Conservation (phyloP, 495 filamentous ascomycete genomes). For the Xylaria nigripes region DNA sequence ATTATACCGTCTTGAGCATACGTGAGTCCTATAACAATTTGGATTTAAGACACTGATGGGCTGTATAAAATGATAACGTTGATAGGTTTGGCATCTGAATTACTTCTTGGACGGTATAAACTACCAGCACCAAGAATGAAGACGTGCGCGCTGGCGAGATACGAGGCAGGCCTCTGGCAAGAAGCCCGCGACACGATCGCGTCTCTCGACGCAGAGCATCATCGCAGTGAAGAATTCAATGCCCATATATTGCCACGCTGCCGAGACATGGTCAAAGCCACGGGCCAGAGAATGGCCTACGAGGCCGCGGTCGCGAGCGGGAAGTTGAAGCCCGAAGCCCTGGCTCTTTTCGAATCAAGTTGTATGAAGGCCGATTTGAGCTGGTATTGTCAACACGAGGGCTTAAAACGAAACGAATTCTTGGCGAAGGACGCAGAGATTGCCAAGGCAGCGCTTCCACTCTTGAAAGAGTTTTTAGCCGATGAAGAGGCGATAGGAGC, state of each 20-base stretch:
- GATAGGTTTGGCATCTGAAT: constrained; percentile 26
- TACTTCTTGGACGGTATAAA: constrained; percentile 28
- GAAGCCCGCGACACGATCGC: constrained; percentile 14
- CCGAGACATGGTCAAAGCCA: constrained; percentile 23
- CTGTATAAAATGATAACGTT: not conserved
- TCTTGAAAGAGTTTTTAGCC: not conserved
- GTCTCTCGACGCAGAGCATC: constrained; percentile 3
- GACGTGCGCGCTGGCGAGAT: constrained; percentile 17
- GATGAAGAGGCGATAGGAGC: not conserved
- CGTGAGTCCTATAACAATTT: constrained; percentile 1
- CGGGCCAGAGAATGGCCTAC: constrained; percentile 32
- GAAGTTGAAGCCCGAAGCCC: constrained; percentile 19
- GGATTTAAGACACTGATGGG: not conserved
- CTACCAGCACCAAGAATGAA: constrained; percentile 22
- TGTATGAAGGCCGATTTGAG: constrained; percentile 24
- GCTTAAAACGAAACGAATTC: constrained; percentile 2
- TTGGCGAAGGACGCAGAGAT: not conserved
- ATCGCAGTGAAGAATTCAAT: constrained; percentile 26
- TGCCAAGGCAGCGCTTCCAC: not conserved
- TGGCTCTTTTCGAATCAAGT: constrained; percentile 26
- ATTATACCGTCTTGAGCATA: constrained; percentile 27
- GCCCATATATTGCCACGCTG: constrained; percentile 27
- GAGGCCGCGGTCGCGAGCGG: constrained; percentile 22
- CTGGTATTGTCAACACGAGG: constrained; percentile 22
- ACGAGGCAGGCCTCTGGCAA: constrained; percentile 26